A percentile compares a stretch with the other conserved stretches of the same genome.
phyloP scores from a whole-genome alignment of 2,329 filamentous ascomycete species.

The Diplodia scrobiculata region DNA sequence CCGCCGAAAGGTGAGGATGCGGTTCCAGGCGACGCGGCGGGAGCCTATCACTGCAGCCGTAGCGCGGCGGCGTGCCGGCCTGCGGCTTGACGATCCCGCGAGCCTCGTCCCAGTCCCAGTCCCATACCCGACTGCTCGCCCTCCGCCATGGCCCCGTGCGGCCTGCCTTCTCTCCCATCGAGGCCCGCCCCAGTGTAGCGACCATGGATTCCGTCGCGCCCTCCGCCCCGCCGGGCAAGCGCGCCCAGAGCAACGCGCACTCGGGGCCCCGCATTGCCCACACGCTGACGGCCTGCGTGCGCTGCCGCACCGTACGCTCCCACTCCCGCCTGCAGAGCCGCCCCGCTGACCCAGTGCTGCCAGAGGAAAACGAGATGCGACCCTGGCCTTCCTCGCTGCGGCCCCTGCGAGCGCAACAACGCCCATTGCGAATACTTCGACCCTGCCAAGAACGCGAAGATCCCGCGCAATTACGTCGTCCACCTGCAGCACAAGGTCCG shows the following conservation, averaged over 20 bases:
- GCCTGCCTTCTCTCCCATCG: slow-evolving; percentile 34
- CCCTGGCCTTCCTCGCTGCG: slow-evolving; percentile 84
- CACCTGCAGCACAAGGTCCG: slow-evolving; percentile 85
- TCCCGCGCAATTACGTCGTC: slow-evolving; percentile 89
- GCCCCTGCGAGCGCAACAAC: slow-evolving; percentile 88
- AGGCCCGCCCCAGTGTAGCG: slow-evolving; percentile 40
- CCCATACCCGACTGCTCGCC: background rate
- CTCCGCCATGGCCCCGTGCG: slow-evolving; percentile 35
- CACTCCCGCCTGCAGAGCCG: slow-evolving; percentile 21
- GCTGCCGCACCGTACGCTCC: slow-evolving; percentile 70
- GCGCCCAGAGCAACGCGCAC: slow-evolving; percentile 6
- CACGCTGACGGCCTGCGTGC: slow-evolving; percentile 76
- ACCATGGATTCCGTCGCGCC: slow-evolving; percentile 37
- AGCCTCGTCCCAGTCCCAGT: background rate
- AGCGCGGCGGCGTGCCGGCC: slow-evolving; percentile 1
- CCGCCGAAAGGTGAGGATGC: slow-evolving; percentile 3
- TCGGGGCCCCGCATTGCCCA: slow-evolving; percentile 67
- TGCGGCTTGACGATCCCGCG: slow-evolving; percentile 14
- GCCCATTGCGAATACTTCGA: slow-evolving; percentile 95
- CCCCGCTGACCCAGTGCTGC: slow-evolving; percentile 32
- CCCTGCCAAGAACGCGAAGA: slow-evolving; percentile 78
- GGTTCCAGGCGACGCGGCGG: background rate
- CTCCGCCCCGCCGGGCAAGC: slow-evolving; percentile 15
- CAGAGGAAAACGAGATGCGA: slow-evolving; percentile 97
- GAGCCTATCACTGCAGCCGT: slow-evolving; percentile 11